phyloP scores from a whole-genome alignment of 257 asterid genomes.

The Lavandula angustifolia region DNA sequence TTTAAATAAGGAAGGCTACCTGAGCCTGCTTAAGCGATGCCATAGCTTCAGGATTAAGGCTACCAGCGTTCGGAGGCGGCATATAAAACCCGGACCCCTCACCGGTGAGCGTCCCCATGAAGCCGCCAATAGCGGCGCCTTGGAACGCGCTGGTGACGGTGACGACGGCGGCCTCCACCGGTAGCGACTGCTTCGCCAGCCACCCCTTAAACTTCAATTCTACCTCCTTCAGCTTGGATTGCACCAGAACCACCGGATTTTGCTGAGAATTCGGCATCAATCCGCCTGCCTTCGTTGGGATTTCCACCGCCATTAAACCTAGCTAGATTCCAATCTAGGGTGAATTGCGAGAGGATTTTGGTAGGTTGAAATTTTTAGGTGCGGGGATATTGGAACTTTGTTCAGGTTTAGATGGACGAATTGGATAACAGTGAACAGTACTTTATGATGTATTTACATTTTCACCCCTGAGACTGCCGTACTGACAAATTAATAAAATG shows the following conservation, averaged over 20 bases:
- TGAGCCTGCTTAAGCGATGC: constrained; percentile 86
- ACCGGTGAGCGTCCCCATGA: constrained; percentile 78
- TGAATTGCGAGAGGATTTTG: constrained; percentile 13
- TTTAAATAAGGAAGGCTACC: constrained; percentile 33
- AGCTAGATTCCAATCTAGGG: constrained; percentile 46
- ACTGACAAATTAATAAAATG: background rate
- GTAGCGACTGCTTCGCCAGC: constrained; percentile 78
- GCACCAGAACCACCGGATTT: constrained; percentile 68
- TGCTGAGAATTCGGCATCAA: constrained; percentile 38
- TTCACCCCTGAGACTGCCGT: constrained; percentile 28
- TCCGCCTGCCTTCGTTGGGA: constrained; percentile 38
- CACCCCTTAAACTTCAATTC: constrained; percentile 59
- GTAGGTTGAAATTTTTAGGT: background rate
- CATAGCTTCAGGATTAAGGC: constrained; percentile 71
- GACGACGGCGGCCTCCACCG: constrained; percentile 85
- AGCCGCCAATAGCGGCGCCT: constrained; percentile 83
- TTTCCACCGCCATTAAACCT: constrained; percentile 49
- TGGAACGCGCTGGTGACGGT: constrained; percentile 75
- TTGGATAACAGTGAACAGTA: constrained; percentile 38
- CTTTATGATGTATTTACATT: constrained; percentile 23
- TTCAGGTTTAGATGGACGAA: constrained; percentile 28
- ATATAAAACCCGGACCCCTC: constrained; percentile 59
- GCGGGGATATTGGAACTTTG: background rate
- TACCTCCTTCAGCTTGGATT: constrained; percentile 67
- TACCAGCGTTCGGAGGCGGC: constrained; percentile 68